Evolutionary conservation across 1,284 basidiomycete genomes (phyloP).

Genomic region (Puccinia hordei): DNA sequence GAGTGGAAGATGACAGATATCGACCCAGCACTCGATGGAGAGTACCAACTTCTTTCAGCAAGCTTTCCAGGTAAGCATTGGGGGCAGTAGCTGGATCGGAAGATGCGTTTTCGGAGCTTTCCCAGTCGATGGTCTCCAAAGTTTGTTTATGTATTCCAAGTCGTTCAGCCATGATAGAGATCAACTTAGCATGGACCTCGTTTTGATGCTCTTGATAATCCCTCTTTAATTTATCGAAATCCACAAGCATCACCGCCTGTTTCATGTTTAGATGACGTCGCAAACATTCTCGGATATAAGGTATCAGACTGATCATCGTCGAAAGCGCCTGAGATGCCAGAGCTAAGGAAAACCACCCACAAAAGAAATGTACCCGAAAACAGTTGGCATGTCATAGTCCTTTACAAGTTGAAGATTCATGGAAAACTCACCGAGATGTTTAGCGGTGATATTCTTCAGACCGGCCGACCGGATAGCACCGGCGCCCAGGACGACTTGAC

Average conservation of each 20-base stretch:
- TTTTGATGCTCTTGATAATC: slow-evolving; percentile 99
- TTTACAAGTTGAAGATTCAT: not conserved
- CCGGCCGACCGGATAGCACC: slow-evolving; percentile 97
- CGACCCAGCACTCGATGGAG: slow-evolving; percentile 93
- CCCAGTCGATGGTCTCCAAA: slow-evolving; percentile 74
- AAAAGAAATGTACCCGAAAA: slow-evolving; percentile 30
- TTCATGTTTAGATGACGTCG: slow-evolving; percentile 85
- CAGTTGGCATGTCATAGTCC: slow-evolving; percentile 13
- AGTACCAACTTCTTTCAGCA: slow-evolving; percentile 93
- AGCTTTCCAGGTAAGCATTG: slow-evolving; percentile 82
- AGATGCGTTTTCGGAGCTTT: slow-evolving; percentile 59
- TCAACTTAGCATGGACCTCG: slow-evolving; percentile 95
- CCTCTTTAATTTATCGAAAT: slow-evolving; percentile 97
- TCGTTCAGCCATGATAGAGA: slow-evolving; percentile 97
- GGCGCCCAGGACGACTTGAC: slow-evolving; percentile 95
- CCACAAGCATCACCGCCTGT: slow-evolving; percentile 92
- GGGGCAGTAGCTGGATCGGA: slow-evolving; percentile 45
- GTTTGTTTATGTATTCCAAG: slow-evolving; percentile 71
- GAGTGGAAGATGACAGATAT: slow-evolving; percentile 74
- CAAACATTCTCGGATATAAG: slow-evolving; percentile 91
- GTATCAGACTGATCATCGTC: slow-evolving; percentile 90
- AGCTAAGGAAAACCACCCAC: slow-evolving; percentile 68
- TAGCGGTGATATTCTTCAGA: slow-evolving; percentile 96
- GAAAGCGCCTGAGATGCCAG: slow-evolving; percentile 93
- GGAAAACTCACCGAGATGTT: slow-evolving; percentile 75